Evolutionary conservation across 106 monocot species (phyloP), one percentile per base, ranked within the genome.

Genomic region (Iris macrosiphon): DNA sequence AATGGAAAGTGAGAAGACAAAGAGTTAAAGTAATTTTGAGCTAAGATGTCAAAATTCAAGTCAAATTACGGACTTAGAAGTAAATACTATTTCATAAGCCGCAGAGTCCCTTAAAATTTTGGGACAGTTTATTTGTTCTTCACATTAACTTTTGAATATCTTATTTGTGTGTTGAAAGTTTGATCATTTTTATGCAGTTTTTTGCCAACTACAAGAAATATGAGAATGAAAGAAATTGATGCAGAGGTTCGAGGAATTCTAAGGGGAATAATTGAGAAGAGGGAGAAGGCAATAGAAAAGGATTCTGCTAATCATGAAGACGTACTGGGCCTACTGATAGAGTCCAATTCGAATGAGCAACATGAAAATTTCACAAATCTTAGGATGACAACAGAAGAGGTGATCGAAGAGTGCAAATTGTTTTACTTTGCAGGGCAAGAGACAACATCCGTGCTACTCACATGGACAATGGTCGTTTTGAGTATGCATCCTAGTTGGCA

Each of bases 371-470:
- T 9, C 0, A 13, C 38, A 7, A 28, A 52, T 24, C 12, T 18
- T 18, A 1, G 29, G 9, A 47, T 79, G 60, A 64, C 59, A 2
- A 55, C 20, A 11, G 54, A 73, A 10, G 73, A 69, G 0, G 46
- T 73, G 24, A 66, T 80, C 8, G 74, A 74, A 4, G 79, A 80
- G 38, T 80, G 79, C 65, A 70, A 74, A 38, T 21, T 77, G 35
- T 71, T 77, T 41, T 77, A 77, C 55, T 65, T 77, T 31, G 77
- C 71, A 9, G 74, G 69, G 21, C 79, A 74, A 0, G 79, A 80
- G 57, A 70, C 73, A 1, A 74, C 74, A 15, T 38, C 79, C 12
- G 26, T 38, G 28, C 39, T 69, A 34, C 60, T 80, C 8, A 74
- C 69, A 1, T 74, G 73, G 73, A 66, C 73, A 11, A 41, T 80